A percentile compares a stretch with the other conserved stretches of the same genome.
Conservation (phyloP, 768 basidiomycete genomes). For the Dioszegia hungarica region DNA sequence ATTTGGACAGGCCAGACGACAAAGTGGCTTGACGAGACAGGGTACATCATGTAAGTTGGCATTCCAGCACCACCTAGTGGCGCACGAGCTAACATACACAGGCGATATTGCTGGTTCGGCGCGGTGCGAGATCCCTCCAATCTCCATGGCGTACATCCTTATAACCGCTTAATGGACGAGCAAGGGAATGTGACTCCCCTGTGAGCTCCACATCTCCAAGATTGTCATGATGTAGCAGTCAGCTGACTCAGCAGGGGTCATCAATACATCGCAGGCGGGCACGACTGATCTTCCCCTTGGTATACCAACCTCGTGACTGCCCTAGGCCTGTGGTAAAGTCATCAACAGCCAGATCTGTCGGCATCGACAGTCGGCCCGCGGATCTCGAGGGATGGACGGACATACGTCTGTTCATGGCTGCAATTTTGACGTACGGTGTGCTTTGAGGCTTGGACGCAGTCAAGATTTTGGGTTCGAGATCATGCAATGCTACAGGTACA, state of each 20-base stretch:
- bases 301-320: too few relatives aligned
- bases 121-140: slow-evolving; percentile 21
- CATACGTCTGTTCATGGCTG: too few relatives aligned
- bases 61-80: neutral
- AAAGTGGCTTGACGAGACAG: slow-evolving; percentile 39
- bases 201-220: slow-evolving; percentile 15
- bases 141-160: slow-evolving; percentile 40
- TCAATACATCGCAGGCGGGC: slow-evolving; percentile 36
- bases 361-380: too few relatives aligned
- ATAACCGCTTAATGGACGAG: slow-evolving; percentile 37
- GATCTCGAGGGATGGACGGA: too few relatives aligned
- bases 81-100: neutral
- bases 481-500: neutral
- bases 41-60: slow-evolving; percentile 26
- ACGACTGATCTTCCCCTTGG: too few relatives aligned
- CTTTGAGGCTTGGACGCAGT: too few relatives aligned
- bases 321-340: too few relatives aligned
- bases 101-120: slow-evolving; percentile 39
- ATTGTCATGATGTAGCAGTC: neutral
- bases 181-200: slow-evolving; percentile 24
- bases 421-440: too few relatives aligned
- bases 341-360: too few relatives aligned
- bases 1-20: slow-evolving; percentile 30
- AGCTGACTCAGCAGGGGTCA: slow-evolving; percentile 13
- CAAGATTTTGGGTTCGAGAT: too few relatives aligned